Evolutionary conservation across 2,329 filamentous ascomycete species (phyloP), one percentile per base, ranked within the genome.

Genomic region (Furcasterigmium furcatum): DNA sequence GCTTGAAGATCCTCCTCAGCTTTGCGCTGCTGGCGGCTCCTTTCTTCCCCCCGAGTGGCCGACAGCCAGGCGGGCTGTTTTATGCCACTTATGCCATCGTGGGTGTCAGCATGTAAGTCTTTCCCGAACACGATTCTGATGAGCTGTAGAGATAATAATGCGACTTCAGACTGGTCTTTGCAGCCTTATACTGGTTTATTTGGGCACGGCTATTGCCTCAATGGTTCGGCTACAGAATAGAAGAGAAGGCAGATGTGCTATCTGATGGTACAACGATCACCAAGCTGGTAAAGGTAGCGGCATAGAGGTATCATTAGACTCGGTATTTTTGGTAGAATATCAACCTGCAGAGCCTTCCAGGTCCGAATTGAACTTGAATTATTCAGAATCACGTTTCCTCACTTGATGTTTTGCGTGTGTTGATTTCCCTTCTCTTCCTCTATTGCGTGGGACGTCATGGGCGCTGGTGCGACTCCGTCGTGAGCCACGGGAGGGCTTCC

Each of bases 211-310:
- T 79, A 1, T 58, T 88, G 20, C 86, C 87, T 2, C 67, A 63
- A 35, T 76, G 75, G 64, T 70, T 76, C 42, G 74, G 76, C 0
- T 87, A 87, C 57, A 73, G 59, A 13, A 62, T 89, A 2, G 81
- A 86, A 54, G 84, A 88, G 53, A 72, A 77, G 46, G 68, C 68
- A 3, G 76, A 77, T 30, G 66, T 81, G 1, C 61, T 90, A 18
- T 70, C 72, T 19, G 86, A 90, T 61, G 86, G 86, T 0, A 89
- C 83, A 1, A 76, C 72, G 2, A 74, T 89, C 43, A 88, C 80
- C 1, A 79, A 73, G 49, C 65, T 88, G 8, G 60, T 73, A 18
- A 64, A 65, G 32, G 34, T 22, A 18, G 12, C 16, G 24, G 24
- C 24, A 12, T 27, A 7, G n/a, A n/a, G n/a, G 24, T 27, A 27